These are phyloP conservation scores for Chrysosporium keratinophilum DNA, from an alignment of 2,329 filamentous ascomycete genomes.

Conservation along the genomic window DNA sequence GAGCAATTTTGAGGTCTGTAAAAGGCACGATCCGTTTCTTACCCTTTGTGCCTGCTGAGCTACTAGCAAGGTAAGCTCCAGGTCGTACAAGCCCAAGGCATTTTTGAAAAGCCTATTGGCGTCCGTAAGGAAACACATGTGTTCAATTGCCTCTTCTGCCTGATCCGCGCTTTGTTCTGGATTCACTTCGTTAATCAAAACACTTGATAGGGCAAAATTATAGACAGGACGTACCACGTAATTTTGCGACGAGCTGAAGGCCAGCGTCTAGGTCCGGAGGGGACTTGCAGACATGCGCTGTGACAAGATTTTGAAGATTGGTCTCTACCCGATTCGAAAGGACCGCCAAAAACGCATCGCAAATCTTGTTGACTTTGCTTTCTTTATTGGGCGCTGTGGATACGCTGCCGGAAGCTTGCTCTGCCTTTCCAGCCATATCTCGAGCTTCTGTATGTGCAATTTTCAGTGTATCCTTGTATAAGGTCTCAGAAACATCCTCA, in stretches of 20 bases:
- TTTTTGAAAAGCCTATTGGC: constrained; percentile 86
- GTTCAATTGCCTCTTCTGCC: constrained; percentile 82
- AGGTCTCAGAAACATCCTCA: constrained; percentile 84
- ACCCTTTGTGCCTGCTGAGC: constrained; percentile 88
- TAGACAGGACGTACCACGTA: constrained; percentile 40
- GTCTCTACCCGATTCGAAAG: constrained; percentile 52
- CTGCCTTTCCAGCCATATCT: constrained; percentile 18
- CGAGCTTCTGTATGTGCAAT: constrained; percentile 25
- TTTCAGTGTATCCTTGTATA: constrained; percentile 79
- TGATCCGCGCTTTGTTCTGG: constrained; percentile 54
- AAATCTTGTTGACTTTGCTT: constrained; percentile 75
- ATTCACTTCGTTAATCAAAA: constrained; percentile 16
- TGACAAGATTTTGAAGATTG: constrained; percentile 83
- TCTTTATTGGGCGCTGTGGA: constrained; percentile 19
- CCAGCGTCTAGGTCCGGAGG: constrained; percentile 85
- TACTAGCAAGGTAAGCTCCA: constrained; percentile 79
- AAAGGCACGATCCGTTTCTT: constrained; percentile 12
- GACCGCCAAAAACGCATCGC: constrained; percentile 66
- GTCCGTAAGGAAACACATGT: constrained; percentile 95
- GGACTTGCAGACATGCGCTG: constrained; percentile 84
- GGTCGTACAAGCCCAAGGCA: constrained; percentile 79
- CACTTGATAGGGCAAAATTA: not conserved
- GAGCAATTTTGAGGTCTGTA: not conserved
- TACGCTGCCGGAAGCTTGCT: constrained; percentile 1
- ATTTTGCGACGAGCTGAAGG: constrained; percentile 62